A percentile compares a stretch with the other conserved stretches of the same genome.
phyloP scores from a whole-genome alignment of 2,329 filamentous ascomycete genomes.

The Colletotrichum tropicale region DNA sequence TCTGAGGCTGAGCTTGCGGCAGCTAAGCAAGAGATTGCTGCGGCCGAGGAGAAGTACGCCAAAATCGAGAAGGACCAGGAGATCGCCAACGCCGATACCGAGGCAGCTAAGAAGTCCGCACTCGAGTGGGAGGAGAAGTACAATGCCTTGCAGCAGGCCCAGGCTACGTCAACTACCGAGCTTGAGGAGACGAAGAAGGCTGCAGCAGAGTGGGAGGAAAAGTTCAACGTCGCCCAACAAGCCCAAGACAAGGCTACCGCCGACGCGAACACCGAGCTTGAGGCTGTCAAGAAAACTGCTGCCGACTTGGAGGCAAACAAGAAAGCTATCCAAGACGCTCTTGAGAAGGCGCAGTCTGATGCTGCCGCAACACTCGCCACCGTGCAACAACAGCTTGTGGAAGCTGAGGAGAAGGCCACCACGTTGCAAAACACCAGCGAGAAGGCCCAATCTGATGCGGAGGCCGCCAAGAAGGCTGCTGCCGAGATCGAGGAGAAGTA shows the following conservation, averaged over 20 bases:
- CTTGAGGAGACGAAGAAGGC: slow-evolving; percentile 24
- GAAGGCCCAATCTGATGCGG: slow-evolving; percentile 18
- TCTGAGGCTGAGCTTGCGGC: slow-evolving; percentile 28
- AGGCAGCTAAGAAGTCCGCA: slow-evolving; percentile 10
- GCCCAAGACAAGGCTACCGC: slow-evolving; percentile 28
- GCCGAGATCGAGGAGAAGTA: slow-evolving; percentile 22
- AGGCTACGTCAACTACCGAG: slow-evolving; percentile 17
- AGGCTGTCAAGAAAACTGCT: slow-evolving; percentile 28
- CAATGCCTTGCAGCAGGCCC: slow-evolving; percentile 23
- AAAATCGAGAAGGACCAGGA: slow-evolving; percentile 18
- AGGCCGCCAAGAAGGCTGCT: slow-evolving; percentile 13
- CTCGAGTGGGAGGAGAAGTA: slow-evolving; percentile 28
- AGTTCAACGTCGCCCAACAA: slow-evolving; percentile 29
- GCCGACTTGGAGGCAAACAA: slow-evolving; percentile 36
- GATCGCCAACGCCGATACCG: slow-evolving; percentile 15
- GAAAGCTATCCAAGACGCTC: slow-evolving; percentile 27
- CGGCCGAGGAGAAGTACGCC: slow-evolving; percentile 26
- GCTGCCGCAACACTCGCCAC: slow-evolving; percentile 33
- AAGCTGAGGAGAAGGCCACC: slow-evolving; percentile 21
- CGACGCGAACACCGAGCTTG: slow-evolving; percentile 25
- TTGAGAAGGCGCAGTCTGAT: slow-evolving; percentile 30
- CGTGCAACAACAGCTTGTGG: slow-evolving; percentile 31
- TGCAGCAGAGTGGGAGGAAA: slow-evolving; percentile 30
- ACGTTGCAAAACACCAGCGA: slow-evolving; percentile 28
- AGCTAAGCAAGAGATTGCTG: slow-evolving; percentile 20